These are phyloP conservation scores for Beta vulgaris DNA, from an alignment of 148 eudicot genomes.

Conservation along the genomic window DNA sequence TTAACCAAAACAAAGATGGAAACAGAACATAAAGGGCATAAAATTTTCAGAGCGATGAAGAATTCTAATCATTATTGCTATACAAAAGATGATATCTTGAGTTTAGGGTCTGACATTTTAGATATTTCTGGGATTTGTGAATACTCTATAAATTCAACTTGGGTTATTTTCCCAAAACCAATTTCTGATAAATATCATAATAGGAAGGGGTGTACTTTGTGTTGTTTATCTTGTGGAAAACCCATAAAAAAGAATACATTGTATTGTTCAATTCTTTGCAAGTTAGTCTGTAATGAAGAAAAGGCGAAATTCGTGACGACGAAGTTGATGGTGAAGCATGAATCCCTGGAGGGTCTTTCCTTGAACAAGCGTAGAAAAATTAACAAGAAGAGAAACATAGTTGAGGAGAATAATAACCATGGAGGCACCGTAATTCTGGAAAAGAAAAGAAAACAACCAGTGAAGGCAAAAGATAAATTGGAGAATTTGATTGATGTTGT, in stretches of 20 bases:
- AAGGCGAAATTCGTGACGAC: too few relatives aligned
- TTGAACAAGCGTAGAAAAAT: not conserved
- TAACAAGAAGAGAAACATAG: not conserved
- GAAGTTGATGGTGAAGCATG: not conserved
- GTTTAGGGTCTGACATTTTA: not conserved
- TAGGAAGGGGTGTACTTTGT: not conserved
- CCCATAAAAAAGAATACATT: too few relatives aligned
- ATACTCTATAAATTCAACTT: not conserved
- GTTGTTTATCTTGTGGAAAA: not conserved
- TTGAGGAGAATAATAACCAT: too few relatives aligned
- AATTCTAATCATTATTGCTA: not conserved
- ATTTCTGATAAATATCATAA: not conserved
- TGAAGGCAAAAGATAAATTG: too few relatives aligned
- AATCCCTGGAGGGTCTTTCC: not conserved
- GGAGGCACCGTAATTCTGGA: too few relatives aligned
- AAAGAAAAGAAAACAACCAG: too few relatives aligned
- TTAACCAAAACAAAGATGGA: not conserved
- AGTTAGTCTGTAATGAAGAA: not conserved
- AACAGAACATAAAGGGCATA: not conserved
- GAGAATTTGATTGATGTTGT: too few relatives aligned
- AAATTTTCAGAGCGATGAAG: not conserved
- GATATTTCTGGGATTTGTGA: not conserved
- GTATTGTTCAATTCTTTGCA: conserved; percentile 4
- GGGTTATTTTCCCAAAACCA: not conserved
- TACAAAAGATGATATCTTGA: not conserved